Evolutionary conservation across 495 filamentous ascomycete genomes (phyloP).

Genomic region (Hyaloscypha hepaticicola): DNA sequence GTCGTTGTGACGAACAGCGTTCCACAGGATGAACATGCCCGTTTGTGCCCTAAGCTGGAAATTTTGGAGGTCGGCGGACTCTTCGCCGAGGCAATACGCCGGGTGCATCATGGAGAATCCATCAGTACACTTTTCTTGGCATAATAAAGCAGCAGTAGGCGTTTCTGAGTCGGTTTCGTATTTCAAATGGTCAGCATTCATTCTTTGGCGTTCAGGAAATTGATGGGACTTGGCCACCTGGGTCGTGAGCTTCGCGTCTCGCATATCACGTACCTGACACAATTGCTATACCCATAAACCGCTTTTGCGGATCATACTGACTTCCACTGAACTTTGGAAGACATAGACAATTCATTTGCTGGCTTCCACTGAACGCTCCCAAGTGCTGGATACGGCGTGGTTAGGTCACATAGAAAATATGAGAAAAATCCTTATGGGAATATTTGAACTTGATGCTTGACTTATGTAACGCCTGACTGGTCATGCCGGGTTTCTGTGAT

Average conservation of each 20-base stretch:
- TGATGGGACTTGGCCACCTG: slow-evolving; percentile 10
- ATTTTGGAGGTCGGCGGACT: slow-evolving; percentile 88
- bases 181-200: slow-evolving; percentile 17
- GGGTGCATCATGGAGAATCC: slow-evolving; percentile 96
- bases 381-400: slow-evolving; percentile 36
- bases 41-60: slow-evolving; percentile 78
- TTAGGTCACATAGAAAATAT: slow-evolving; percentile 16
- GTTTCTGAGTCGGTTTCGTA: slow-evolving; percentile 15
- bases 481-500: not conserved
- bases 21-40: slow-evolving; percentile 78
- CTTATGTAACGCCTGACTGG: not conserved
- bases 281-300: slow-evolving; percentile 34
- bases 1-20: slow-evolving; percentile 94
- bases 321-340: slow-evolving; percentile 20
- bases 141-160: slow-evolving; percentile 50
- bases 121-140: slow-evolving; percentile 97
- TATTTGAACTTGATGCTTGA: not conserved
- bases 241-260: slow-evolving; percentile 22
- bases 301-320: slow-evolving; percentile 29
- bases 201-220: slow-evolving; percentile 28
- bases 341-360: slow-evolving; percentile 27
- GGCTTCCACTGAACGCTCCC: slow-evolving; percentile 31
- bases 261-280: slow-evolving; percentile 19
- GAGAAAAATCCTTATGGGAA: not conserved
- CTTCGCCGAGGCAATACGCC: slow-evolving; percentile 95